Evolutionary conservation across 148 eudicot species (phyloP).

Genomic region (Vaccinium vitisidaea): DNA sequence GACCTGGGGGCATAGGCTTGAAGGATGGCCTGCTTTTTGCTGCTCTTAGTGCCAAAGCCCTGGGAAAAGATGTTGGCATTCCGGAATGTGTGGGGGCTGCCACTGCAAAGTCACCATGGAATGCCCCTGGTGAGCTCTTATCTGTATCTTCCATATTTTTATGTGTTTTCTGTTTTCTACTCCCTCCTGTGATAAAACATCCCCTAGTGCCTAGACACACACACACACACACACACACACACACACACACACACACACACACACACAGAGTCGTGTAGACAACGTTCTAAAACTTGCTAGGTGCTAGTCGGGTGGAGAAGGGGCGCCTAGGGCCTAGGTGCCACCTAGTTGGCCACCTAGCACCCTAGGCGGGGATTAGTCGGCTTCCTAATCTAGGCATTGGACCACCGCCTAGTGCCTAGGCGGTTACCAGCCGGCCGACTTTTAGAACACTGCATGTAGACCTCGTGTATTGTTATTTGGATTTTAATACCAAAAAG

Average conservation of each 20-base stretch:
- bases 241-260: background rate
- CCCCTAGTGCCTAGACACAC: too few relatives aligned
- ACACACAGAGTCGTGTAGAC: background rate
- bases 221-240: background rate
- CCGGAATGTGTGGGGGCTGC: constrained; percentile 99
- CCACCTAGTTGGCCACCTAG: too few relatives aligned
- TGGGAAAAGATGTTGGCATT: constrained; percentile 83
- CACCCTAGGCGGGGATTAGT: too few relatives aligned
- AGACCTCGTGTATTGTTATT: background rate
- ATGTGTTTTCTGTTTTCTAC: background rate
- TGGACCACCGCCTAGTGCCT: too few relatives aligned
- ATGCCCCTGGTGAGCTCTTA: constrained; percentile 72
- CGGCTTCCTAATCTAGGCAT: too few relatives aligned
- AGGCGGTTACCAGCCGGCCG: too few relatives aligned
- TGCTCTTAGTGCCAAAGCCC: constrained; percentile 88
- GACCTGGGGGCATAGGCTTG: constrained; percentile 88
- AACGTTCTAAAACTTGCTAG: too few relatives aligned
- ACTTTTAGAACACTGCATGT: too few relatives aligned
- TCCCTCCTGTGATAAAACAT: background rate
- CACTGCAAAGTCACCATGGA: constrained; percentile 96
- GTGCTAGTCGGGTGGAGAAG: too few relatives aligned
- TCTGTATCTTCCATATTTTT: background rate
- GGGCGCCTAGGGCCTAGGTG: too few relatives aligned
- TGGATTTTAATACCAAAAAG: background rate
- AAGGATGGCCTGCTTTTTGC: constrained; percentile 84